Percentiles rank a stretch among this genome's conserved stretches.
These are phyloP conservation scores for Adansonia rubrostipa DNA, from an alignment of 441 rosid genomes.

Conservation along the genomic window DNA sequence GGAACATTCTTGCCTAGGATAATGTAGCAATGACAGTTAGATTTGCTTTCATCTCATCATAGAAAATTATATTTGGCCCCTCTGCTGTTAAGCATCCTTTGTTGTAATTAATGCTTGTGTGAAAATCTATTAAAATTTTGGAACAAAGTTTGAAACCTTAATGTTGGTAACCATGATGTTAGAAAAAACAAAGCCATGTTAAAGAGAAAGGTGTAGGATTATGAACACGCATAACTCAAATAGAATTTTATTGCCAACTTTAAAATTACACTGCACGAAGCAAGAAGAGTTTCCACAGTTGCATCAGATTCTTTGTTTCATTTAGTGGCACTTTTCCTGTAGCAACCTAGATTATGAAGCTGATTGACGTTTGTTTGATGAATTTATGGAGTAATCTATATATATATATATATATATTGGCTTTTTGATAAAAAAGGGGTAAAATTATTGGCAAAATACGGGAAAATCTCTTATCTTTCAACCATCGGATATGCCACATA, in stretches of 20 bases:
- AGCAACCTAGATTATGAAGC: neutral
- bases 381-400: constrained; percentile 21
- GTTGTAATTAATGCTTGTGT: neutral
- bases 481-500: neutral
- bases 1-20: neutral
- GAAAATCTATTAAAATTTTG: neutral
- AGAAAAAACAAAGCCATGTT: constrained; percentile 16
- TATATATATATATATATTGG: neutral
- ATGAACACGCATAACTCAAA: neutral
- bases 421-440: neutral
- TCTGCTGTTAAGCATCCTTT: constrained; percentile 3
- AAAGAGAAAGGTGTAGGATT: neutral
- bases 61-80: neutral
- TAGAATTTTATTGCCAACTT: neutral
- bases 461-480: constrained; percentile 2
- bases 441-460: neutral
- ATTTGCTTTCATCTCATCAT: neutral
- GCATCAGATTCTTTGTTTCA: constrained; percentile 8
- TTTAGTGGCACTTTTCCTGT: constrained; percentile 12
- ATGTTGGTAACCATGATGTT: constrained; percentile 9
- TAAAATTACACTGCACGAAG: constrained; percentile 1
- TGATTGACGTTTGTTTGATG: neutral
- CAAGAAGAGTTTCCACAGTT: neutral
- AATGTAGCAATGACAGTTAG: neutral
- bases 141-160: neutral